Evolutionary conservation across 2,329 filamentous ascomycete species (phyloP).

Genomic region (Pezicula radicicola): DNA sequence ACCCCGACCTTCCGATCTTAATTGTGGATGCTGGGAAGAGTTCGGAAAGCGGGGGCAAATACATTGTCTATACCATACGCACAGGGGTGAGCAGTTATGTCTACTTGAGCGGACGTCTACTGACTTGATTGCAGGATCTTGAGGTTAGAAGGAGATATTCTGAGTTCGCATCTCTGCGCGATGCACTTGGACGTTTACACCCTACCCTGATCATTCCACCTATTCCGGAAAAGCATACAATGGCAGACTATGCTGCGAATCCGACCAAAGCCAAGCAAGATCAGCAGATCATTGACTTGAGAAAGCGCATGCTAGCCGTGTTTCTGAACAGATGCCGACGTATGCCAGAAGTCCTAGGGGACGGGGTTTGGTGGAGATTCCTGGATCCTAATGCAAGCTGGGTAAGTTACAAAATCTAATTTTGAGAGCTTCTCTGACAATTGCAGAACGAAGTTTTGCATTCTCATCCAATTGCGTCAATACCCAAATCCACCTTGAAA

Average conservation of each 20-base stretch:
- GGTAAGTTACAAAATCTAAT: slow-evolving; percentile 51
- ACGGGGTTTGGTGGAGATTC: slow-evolving; percentile 97
- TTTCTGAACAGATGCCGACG: slow-evolving; percentile 90
- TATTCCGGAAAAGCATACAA: slow-evolving; percentile 97
- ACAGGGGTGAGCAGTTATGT: slow-evolving; percentile 65
- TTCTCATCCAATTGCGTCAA: slow-evolving; percentile 83
- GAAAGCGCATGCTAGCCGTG: slow-evolving; percentile 94
- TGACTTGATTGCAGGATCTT: slow-evolving; percentile 63
- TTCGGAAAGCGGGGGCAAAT: slow-evolving; percentile 83
- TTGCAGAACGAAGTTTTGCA: slow-evolving; percentile 86
- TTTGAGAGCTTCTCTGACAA: slow-evolving; percentile 12
- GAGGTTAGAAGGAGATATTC: slow-evolving; percentile 95
- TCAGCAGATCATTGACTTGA: slow-evolving; percentile 90
- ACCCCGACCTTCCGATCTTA: slow-evolving; percentile 82
- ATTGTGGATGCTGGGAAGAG: slow-evolving; percentile 97
- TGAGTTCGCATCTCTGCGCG: slow-evolving; percentile 88
- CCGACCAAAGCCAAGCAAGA: slow-evolving; percentile 98
- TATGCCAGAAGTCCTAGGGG: slow-evolving; percentile 88
- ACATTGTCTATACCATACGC: slow-evolving; percentile 95
- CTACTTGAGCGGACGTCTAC: background rate
- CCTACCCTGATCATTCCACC: slow-evolving; percentile 94
- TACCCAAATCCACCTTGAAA: slow-evolving; percentile 91
- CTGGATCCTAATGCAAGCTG: slow-evolving; percentile 97
- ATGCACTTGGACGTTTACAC: slow-evolving; percentile 86
- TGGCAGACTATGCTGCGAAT: slow-evolving; percentile 97